phyloP scores from a whole-genome alignment of 2,329 filamentous ascomycete genomes.

The Penicillium hordei region DNA sequence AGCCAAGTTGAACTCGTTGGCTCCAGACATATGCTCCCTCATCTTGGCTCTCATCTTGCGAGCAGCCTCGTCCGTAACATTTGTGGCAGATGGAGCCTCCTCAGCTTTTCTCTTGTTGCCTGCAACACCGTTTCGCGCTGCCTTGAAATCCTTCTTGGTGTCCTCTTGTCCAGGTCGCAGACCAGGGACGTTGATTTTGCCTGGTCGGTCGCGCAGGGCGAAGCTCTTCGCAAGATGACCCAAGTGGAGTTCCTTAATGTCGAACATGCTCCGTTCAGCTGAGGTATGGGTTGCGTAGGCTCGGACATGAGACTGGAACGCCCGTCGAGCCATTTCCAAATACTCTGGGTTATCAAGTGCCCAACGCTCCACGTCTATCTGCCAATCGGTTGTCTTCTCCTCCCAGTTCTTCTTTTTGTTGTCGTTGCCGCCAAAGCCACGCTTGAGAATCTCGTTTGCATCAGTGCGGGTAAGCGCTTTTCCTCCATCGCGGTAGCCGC shows the following conservation, averaged over 20 bases:
- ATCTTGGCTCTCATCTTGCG: constrained; percentile 56
- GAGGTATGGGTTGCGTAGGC: constrained; percentile 93
- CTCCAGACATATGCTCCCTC: constrained; percentile 52
- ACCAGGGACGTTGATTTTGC: constrained; percentile 65
- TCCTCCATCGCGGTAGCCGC: constrained; percentile 64
- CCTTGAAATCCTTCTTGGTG: constrained; percentile 49
- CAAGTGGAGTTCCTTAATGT: constrained; percentile 86
- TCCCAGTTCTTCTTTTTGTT: constrained; percentile 58
- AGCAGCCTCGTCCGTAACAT: constrained; percentile 48
- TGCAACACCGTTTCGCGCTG: constrained; percentile 38
- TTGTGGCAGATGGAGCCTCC: constrained; percentile 26
- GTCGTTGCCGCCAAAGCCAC: constrained; percentile 57
- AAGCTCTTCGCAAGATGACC: constrained; percentile 95
- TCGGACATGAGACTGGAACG: constrained; percentile 86
- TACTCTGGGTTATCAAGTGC: constrained; percentile 63
- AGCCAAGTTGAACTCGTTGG: constrained; percentile 60
- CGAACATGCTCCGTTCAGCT: constrained; percentile 80
- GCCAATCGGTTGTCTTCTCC: constrained; percentile 64
- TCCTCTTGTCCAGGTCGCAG: constrained; percentile 51
- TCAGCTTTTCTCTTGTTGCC: constrained; percentile 40
- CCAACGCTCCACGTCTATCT: constrained; percentile 67
- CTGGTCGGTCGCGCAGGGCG: constrained; percentile 81
- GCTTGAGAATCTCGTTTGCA: constrained; percentile 66
- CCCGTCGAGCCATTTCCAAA: constrained; percentile 78
- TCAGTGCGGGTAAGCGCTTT: constrained; percentile 63